Base-by-base conservation (phyloP, 2,329 filamentous ascomycete genomes). In the Neonectria sp. region DNA sequence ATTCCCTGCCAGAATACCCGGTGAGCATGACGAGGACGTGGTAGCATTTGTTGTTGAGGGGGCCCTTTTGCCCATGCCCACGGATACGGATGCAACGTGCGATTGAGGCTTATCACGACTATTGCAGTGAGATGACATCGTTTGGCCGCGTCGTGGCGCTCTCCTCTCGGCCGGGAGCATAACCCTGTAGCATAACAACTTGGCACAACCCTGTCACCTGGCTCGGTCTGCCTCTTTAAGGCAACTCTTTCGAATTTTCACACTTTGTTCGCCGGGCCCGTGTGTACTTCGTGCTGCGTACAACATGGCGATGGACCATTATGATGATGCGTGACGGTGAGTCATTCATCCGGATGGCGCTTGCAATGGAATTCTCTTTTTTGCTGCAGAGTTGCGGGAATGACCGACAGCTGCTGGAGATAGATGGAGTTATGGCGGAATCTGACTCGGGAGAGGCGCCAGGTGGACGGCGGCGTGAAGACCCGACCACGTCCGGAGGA, bases 131-230 rank as follows among this genome's bases (percentile, higher is more conserved):
- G 49, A 52, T 59, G 66, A 65, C 57, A 67, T 37, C 37, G 33
- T 40, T 27, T 24, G 60, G 35, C 53, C 59, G 51, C 43, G 52
- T 35, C 17, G 13, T 43, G 45, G 52, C 45, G 25, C 45, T 29
- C 21, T 45, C 17, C 15, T 35, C 31, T 53, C 33, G 33, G 45
- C 25, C 45, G 48, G 35, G 55, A 64, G 48, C 37, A 37, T 43
- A 51, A 51, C 35, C 27, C 33, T 55, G 48, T 27, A 55, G 52
- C 68, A 68, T 70, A 71, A 71, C 64, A 64, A 25, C 45, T 61
- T 59, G 59, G 58, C 73, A 73, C 72, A 73, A 73, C 70, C 55
- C 46, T 40, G 2, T 15, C 8, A 55, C 29, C 29, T 15, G 27
- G 40, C 5, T 37, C 7, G 11, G 12, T 37, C 15, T 25, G 53